Percentiles rank a stretch among this genome's conserved stretches.
phyloP scores from a whole-genome alignment of 768 basidiomycete species.

The Rhizopogon roseolus region DNA sequence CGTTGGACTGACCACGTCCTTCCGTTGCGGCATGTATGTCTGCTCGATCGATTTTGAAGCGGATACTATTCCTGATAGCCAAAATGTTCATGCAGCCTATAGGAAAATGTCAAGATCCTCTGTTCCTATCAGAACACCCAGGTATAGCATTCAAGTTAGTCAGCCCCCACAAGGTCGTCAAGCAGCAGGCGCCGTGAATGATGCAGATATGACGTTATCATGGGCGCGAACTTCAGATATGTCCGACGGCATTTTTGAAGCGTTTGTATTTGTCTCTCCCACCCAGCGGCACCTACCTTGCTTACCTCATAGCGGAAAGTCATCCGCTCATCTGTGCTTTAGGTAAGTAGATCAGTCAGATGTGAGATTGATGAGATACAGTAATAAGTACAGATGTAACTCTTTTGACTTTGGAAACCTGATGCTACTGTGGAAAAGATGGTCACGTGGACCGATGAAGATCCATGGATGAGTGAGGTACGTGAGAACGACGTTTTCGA shows the following conservation, averaged over 20 bases:
- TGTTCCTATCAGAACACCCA: neutral
- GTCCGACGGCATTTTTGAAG: no score
- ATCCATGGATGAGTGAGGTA: conserved; percentile 17
- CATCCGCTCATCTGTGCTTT: no score
- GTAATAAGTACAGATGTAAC: neutral
- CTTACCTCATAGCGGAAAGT: neutral
- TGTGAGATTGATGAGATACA: neutral
- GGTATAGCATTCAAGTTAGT: neutral
- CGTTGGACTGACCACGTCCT: neutral
- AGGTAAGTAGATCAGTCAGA: neutral
- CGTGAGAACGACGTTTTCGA: conserved; percentile 27
- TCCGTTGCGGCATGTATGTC: neutral
- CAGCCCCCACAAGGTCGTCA: neutral
- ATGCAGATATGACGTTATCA: neutral
- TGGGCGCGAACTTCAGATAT: neutral
- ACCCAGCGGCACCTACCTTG: neutral
- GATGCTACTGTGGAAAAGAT: no score
- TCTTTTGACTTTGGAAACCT: neutral
- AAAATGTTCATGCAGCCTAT: conserved; percentile 1
- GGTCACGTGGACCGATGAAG: conserved; percentile 11
- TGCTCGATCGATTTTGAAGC: neutral
- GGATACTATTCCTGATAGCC: neutral
- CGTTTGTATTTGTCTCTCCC: neutral
- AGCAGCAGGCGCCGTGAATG: neutral
- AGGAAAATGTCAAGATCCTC: neutral